Evolutionary conservation across 768 basidiomycete genomes (phyloP).

Genomic region (Dendrothele bispora): DNA sequence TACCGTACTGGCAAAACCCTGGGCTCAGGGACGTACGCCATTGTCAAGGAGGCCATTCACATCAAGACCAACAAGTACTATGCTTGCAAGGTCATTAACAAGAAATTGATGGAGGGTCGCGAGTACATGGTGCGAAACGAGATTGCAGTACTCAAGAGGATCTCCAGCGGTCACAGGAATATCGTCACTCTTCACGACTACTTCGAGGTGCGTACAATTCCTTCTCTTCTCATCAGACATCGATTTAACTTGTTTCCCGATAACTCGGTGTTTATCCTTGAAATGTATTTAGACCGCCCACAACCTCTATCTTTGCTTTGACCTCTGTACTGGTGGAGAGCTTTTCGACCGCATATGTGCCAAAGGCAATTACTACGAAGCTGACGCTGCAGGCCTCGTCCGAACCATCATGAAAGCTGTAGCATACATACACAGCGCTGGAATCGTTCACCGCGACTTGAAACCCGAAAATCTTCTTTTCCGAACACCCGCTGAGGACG

Average conservation of each 20-base stretch:
- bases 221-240: too few relatives aligned
- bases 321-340: constrained; percentile 96
- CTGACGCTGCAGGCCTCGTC: constrained; percentile 86
- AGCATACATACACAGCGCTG: constrained; percentile 86
- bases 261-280: not conserved
- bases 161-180: constrained; percentile 87
- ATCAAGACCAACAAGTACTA: constrained; percentile 90
- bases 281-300: constrained; percentile 71
- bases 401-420: constrained; percentile 87
- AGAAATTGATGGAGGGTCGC: constrained; percentile 96
- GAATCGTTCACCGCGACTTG: constrained; percentile 93
- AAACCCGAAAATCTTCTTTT: constrained; percentile 99
- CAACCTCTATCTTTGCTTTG: constrained; percentile 93
- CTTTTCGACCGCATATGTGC: constrained; percentile 99
- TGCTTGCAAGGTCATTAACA: constrained; percentile 99
- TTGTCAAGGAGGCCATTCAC: constrained; percentile 94
- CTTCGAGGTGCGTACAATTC: constrained; percentile 68
- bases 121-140: constrained; percentile 99
- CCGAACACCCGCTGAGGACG: constrained; percentile 79
- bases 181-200: constrained; percentile 96
- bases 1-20: constrained; percentile 87
- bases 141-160: constrained; percentile 90
- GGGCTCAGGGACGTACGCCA: constrained; percentile 92
- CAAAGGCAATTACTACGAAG: constrained; percentile 95
- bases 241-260: constrained; percentile 6